Evolutionary conservation across 2,329 filamentous ascomycete genomes (phyloP).

Genomic region (Davidsoniella virescens): DNA sequence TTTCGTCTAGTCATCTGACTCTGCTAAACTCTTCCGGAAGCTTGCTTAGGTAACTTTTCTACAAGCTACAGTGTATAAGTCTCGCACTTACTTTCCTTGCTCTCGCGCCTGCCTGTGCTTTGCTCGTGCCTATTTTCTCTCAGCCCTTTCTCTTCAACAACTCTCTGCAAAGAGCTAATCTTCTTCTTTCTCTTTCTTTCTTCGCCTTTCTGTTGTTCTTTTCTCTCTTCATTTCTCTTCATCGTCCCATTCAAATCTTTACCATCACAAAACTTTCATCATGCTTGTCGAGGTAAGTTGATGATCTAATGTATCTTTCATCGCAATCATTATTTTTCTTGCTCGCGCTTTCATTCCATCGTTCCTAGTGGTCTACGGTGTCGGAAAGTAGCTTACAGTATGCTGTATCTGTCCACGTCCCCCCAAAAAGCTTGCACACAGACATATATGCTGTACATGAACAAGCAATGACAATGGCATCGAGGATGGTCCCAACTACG

Average conservation of each 20-base stretch:
- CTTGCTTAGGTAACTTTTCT: background rate
- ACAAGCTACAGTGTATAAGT: conserved; percentile 4
- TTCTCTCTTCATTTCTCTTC: background rate
- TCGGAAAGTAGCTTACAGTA: too few relatives aligned
- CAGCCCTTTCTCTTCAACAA: background rate
- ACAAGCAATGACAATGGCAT: too few relatives aligned
- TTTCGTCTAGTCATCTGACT: background rate
- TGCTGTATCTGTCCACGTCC: too few relatives aligned
- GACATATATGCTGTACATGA: too few relatives aligned
- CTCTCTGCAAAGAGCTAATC: background rate
- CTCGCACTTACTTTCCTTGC: background rate
- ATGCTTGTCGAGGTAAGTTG: conserved; percentile 21
- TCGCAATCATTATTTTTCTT: conserved; percentile 10
- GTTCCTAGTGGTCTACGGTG: background rate
- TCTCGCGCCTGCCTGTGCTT: too few relatives aligned
- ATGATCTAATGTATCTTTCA: background rate
- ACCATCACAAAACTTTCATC: conserved; percentile 6
- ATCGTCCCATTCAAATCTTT: too few relatives aligned
- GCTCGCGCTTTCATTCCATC: background rate
- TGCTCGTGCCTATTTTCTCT: background rate
- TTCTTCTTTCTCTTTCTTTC: background rate
- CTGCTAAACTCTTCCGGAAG: too few relatives aligned
- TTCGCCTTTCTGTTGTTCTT: background rate
- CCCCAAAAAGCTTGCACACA: background rate
- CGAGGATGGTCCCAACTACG: too few relatives aligned